Evolutionary conservation across 345 rosid genomes (phyloP), one percentile per base, ranked within the genome.

Genomic region (Eucalyptus marginata): DNA sequence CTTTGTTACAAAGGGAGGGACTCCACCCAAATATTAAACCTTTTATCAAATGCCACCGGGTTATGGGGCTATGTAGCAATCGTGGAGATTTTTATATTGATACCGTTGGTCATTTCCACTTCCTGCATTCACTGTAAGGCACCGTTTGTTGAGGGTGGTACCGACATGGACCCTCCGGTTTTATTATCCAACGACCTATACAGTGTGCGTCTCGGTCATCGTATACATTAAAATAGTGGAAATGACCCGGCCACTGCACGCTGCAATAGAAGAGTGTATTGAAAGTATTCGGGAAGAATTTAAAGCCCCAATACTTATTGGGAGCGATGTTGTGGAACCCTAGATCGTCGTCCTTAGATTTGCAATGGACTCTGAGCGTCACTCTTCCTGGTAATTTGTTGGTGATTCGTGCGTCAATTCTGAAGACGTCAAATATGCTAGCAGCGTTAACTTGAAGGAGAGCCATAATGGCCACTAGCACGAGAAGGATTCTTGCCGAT

Each of bases 71-170:
- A 58, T 25, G n/a, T 36, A 36, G 7, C n/a, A 24, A 58, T 27
- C n/a, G 66, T 59, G 11, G 66, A 58, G 64, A 25, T 58, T 58
- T 24, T 56, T 58, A 24, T 10, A 10, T 58, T 58, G 29, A 58
- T 58, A 24, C 29, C 13, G 64, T 27, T 58, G 12, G 64, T 58
- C 64, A 58, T 24, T 24, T 58, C 64, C 64, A 58, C 64, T 58
- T 58, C 29, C 11, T 10, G 29, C 64, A 56, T 4, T 17, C 1
- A 18, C 1, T 0, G 50, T 49, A 49, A 49, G 16, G 51, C 51
- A 49, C 51, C 16, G 0, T 0, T 7, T 17, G 7, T 2, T 0
- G 4, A 16, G 3, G 2, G 20, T 2, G 2, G 18, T 16, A 20
- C 25, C 8, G 1, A 22, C 62, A 56, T 56, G 62, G 62, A 56